phyloP scores from a whole-genome alignment of 2,329 filamentous ascomycete species.

The Pseudogymnoascus sp. region DNA sequence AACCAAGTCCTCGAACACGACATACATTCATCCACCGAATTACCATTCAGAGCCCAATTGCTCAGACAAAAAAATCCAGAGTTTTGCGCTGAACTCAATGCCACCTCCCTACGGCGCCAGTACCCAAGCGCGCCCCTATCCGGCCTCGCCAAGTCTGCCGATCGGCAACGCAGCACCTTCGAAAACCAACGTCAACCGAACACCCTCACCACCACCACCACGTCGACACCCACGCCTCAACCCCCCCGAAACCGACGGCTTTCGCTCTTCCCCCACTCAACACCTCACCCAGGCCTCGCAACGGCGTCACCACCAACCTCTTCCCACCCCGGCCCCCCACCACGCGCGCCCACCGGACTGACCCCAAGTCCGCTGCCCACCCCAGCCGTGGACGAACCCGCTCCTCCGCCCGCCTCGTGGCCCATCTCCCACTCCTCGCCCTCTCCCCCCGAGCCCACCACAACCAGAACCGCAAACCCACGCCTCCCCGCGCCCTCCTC shows the following conservation, averaged over 20 bases:
- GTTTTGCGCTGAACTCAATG: not conserved
- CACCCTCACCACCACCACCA: not conserved
- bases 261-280: not conserved
- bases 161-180: not conserved
- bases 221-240: not conserved
- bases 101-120: not conserved
- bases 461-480: slow-evolving; percentile 18
- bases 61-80: not conserved
- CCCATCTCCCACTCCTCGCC: not conserved
- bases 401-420: not conserved
- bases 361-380: not conserved
- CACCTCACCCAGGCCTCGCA: not conserved
- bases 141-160: not conserved
- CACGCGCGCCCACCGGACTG: not conserved
- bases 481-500: slow-evolving; percentile 24
- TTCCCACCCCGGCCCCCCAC: not conserved
- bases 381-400: not conserved
- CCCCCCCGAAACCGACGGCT: not conserved
- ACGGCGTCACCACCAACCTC: not conserved
- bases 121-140: not conserved
- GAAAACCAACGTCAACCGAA: slow-evolving; percentile 1
- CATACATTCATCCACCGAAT: not conserved
- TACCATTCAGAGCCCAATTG: not conserved
- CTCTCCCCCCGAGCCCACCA: slow-evolving; percentile 11
- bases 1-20: not conserved